Evolutionary conservation across 2,329 filamentous ascomycete genomes (phyloP), one percentile per base, ranked within the genome.

Genomic region (Colletotrichum zoysiae): DNA sequence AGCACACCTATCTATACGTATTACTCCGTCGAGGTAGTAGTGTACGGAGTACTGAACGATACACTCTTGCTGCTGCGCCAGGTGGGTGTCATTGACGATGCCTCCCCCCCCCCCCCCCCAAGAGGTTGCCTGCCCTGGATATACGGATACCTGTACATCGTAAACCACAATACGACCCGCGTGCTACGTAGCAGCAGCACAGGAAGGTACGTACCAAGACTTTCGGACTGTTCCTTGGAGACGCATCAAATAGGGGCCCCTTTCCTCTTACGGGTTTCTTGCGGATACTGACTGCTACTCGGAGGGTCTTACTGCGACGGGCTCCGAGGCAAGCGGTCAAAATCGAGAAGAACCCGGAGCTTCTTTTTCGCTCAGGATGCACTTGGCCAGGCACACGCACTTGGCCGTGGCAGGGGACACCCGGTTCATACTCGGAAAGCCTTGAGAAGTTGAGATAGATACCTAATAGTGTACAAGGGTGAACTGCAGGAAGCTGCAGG

Each of bases 401-500:
- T 23, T 26, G 35, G 12, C 23, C 9, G 12, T 55, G 14, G 16
- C 65, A 71, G 58, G 65, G 69, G 12, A 9, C 23, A 3, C 69
- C 65, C 44, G 30, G 65, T 48, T 48, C 16, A 58, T 40, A 18
- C 5, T 58, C 53, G 65, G 69, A 68, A 46, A 46, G 16, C 35
- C 65, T 46, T 58, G 58, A 30, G 53, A 59, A 38, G 35, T 9
- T 38, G 35, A 35, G 35, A 35, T 35, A 9, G 40, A 12, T 40
- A 42, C 1, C 6, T 5, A 11, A 16, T 68, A 46, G 63, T 59
- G 38, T 40, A 59, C 53, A 48, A 46, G 44, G 69, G 50, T 18
- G 9, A 61, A 42, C 40, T 30, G 50, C 64, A 67, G 11, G 20
- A 71, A 55, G 51, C 35, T 51, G 35, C 65, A 68, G 58, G 68